Evolutionary conservation across 441 rosid species (phyloP), one percentile per base, ranked within the genome.

Genomic region (Euphorbia corollata): DNA sequence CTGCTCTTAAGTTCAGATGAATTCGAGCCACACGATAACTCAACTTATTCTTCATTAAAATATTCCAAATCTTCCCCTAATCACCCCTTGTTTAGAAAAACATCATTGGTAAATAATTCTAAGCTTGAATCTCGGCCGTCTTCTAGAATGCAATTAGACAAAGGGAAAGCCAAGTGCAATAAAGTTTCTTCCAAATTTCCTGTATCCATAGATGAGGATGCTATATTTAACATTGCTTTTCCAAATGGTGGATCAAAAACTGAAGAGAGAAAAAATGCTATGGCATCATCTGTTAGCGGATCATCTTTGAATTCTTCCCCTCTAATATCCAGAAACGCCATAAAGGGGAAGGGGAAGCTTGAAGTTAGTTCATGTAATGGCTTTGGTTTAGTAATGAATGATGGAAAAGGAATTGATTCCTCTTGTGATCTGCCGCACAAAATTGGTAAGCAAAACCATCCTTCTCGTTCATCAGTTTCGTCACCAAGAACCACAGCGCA

Each of bases 291-390:
- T 65, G 64, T 27, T 56, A 61, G 70, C 68, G 69, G 68, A 65
- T 74, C 79, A 19, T 74, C 75, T 32, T 38, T 65, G 23, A 56
- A 39, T 69, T 55, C 58, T 64, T 45, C 68, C 27, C 64, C 67
- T 43, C 59, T 55, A 58, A 50, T 53, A 39, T 63, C 76, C 27
- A 18, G 61, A 59, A 65, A 39, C 60, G 51, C 67, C 54, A 50
- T 27, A 18, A 84, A 84, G 76, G 85, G 82, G 23, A 84, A 84
- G 78, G 91, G 75, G 61, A 85, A 80, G 64, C 61, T 77, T 59
- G 83, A 73, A n/a, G 67, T 74, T n/a, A 66, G n/a, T 75, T 50
- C 57, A 51, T 43, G 38, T 50, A 57, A 53, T 41, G 59, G 63
- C 30, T 59, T 71, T 74, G 81, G 57, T 74, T 80, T 79, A 67